Base-by-base conservation (phyloP, 1,284 basidiomycete genomes). In the Amylostereum chailletii region DNA sequence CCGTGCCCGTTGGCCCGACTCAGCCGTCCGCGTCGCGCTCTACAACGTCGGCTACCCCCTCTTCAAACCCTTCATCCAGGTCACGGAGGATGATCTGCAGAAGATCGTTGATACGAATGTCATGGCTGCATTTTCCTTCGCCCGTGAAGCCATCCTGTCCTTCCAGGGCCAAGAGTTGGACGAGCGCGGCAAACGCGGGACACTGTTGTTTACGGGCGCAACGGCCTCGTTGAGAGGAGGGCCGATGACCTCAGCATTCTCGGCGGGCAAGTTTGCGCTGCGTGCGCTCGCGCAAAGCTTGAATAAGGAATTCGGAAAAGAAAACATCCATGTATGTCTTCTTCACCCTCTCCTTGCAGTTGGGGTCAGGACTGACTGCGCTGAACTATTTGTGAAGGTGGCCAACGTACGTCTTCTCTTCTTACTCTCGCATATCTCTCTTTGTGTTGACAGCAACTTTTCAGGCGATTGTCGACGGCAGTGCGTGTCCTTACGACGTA, bases 171-270 rank as follows among this genome's bases (percentile, higher is more conserved):
- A 84, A 56, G 70, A 73, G 10, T 56, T 81, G 11, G 72, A 71
- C 46, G 69, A 67, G 39, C 60, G 57, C 1, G 73, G 74, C 2
- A 63, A 69, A 60, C 70, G 76, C 9, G 87, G 87, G 9, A 79
- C 83, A 2, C 64, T 90, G 44, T 74, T 90, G 34, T 86, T 90
- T 62, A 90, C 88, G 0, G 87, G 87, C 2, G 87, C 88, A 8
- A 90, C 87, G 9, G 77, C 83, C 0, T 75, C 78, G 47, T 53
- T 76, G 45, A 69, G 87, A 51, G 87, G 87, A 0, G 86, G 85
- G 52, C 64, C 67, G 6, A 69, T 65, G 1, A 89, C 85, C 0
- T 81, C 81, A 46, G 75, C 73, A 2, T 86, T 90, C 54, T 71
- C 86, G 3, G 78, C 81, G 2, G 79, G 80, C 2, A 90, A 90